Evolutionary conservation across 2,329 filamentous ascomycete genomes (phyloP), one percentile per base, ranked within the genome.

Genomic region (Cercospora sojina): DNA sequence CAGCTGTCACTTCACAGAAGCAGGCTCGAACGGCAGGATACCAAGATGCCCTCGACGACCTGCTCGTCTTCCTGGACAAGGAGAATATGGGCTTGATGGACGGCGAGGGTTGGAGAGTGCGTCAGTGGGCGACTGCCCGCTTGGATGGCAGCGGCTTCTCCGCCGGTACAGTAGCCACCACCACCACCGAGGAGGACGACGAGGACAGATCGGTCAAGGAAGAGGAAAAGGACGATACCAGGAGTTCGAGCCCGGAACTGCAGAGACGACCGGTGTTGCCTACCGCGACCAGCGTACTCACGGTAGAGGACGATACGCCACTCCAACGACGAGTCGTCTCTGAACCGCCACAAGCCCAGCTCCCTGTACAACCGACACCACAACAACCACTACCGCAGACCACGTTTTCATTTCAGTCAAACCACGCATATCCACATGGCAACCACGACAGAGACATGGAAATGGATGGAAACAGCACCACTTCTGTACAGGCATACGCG

Each of bases 11-110:
- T 32, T 91, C 91, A 58, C 89, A 95, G 77, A 85, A 89, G 59
- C 89, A 89, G 74, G 88, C 92, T 56, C 88, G 91, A 59, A 82
- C 87, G 59, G 90, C 93, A 43, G 95, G 95, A 27, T 98, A 97
- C 74, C 93, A 97, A 78, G 93, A 98, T 76, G 96, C 93, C 41
- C 83, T 99, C 41, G 92, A 97, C 70, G 94, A 98, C 72, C 83
- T 99, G 5, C 81, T 97, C n/a, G 80, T 84, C 16, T 96, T 96
- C 72, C 82, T 98, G 62, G 93, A 98, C 77, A 90, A 87, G 75
- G 89, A 93, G 75, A 88, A 91, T 70, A 83, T 96, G 64, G 92
- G 92, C 0, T 77, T 95, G 12, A 86, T 85, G 57, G 91, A 95
- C 77, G 91, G 91, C 13, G 93, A 97, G 77, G 92, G 87, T 7